Evolutionary conservation across 2,329 filamentous ascomycete species (phyloP), one percentile per base, ranked within the genome.

Genomic region (Drechmeria coniospora): DNA sequence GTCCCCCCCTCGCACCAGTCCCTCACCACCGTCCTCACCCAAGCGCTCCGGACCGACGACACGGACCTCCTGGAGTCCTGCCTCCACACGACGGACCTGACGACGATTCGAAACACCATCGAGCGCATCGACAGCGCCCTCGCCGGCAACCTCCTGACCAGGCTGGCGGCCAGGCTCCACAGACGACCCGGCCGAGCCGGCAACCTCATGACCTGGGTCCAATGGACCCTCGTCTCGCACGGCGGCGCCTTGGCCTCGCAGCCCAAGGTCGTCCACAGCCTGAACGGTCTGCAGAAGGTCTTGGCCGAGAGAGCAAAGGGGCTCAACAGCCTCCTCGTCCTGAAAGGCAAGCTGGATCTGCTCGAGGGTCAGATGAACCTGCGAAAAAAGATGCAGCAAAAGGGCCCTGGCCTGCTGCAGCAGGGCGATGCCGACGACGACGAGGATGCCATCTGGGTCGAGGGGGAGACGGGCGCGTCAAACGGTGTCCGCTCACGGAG

Each of bases 281-380:
- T 98, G 33, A 65, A 70, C 26, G 75, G 79, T 22, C 63, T 98
- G 30, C 81, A 87, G 51, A 78, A 79, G 46, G 87, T 95, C 12
- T 69, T 95, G 33, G 78, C 84, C 36, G 82, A 92, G 56, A 74
- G 90, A 23, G 78, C 84, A 19, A 76, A 75, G 37, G 84, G 82
- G 11, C 63, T 95, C 15, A 74, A 79, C 35, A 82, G 79, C 38
- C 61, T 98, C 25, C 62, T 98, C 20, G 71, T 86, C 13, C 66
- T 98, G 34, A 94, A 94, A 60, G 90, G 90, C 15, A 93, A 94
- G 54, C 65, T 98, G 18, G 87, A 95, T 47, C 82, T 98, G 71
- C 65, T 95, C 26, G 79, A 90, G 44, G 77, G 82, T 6, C 90
- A 98, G 56, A 76, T 95, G 51, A 73, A 81, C 42, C 59, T 93